Evolutionary conservation across 768 basidiomycete species (phyloP), one percentile per base, ranked within the genome.

Genomic region (Macrolepiota albuminosa): DNA sequence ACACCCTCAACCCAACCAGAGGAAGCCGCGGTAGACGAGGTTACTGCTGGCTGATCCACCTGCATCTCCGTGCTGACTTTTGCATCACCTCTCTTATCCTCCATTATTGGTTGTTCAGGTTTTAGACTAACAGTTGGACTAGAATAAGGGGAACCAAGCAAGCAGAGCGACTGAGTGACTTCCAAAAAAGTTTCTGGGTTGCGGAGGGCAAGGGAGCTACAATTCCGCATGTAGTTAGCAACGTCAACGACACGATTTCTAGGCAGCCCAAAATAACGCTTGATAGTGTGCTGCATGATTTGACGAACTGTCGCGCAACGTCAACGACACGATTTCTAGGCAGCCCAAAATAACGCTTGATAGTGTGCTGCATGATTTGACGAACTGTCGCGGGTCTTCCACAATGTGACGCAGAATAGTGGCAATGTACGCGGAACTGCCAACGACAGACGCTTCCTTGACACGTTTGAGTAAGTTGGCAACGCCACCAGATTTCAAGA

Each of bases 351-450:
- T 89, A 94, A 2, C 87, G 83, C 65, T 85, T 89, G 67, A 98
- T 81, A 60, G 93, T 89, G 63, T 90, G 86, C 26, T 83, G 83
- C 85, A 99, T 95, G 65, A 92, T 79, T 10, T 76, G 77, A 58
- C 84, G 81, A 46, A 98, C 70, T 8, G 80, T 81, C 2, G 74
- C 2, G 78, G 67, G 63, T 95, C 92, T 73, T 99, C 97, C 52
- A 95, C 84, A 55, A 93, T 74, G 69, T 99, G 97, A 7, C 97
- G 88, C n/a, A 98, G 77, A 61, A 98, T 89, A 67, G 89, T 90
- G 45, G 87, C 86, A 56, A 94, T 83, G 70, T 94, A 93, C 0
- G 90, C 86, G 49, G 93, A 92, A 63, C 87, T 88, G 21, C 89
- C 87, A 33, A 78, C 71, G 9, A 86, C 84, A 16, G 86, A 80